phyloP scores from a whole-genome alignment of 2,329 filamentous ascomycete genomes.

The Alternaria triticina region DNA sequence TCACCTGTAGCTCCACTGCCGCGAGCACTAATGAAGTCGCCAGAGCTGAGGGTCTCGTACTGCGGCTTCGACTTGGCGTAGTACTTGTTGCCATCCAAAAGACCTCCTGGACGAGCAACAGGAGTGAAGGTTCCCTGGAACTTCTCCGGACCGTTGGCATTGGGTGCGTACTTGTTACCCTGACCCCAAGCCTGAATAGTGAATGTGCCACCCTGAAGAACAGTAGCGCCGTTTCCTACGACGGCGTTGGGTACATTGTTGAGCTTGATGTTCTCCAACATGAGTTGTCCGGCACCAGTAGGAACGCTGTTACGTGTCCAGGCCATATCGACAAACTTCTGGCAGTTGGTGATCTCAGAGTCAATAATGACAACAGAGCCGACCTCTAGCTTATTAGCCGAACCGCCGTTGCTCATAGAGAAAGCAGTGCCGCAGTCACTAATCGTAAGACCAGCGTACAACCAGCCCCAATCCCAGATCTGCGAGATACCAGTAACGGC shows the following conservation, averaged over 20 bases:
- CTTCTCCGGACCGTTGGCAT: constrained; percentile 53
- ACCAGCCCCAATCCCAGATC: constrained; percentile 68
- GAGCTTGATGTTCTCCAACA: constrained; percentile 61
- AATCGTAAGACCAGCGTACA: constrained; percentile 59
- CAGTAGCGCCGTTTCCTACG: constrained; percentile 34
- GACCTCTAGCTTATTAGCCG: constrained; percentile 47
- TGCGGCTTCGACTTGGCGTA: constrained; percentile 60
- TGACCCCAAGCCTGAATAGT: constrained; percentile 47
- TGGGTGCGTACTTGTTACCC: constrained; percentile 44
- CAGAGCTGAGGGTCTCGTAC: constrained; percentile 59
- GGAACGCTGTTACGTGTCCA: constrained; percentile 48
- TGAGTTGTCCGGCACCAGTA: constrained; percentile 57
- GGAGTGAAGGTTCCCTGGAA: constrained; percentile 57
- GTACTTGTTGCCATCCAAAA: constrained; percentile 57
- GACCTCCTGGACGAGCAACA: constrained; percentile 53
- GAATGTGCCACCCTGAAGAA: constrained; percentile 42
- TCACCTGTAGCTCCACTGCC: constrained; percentile 74
- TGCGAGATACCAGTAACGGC: constrained; percentile 62
- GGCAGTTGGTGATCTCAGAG: constrained; percentile 58
- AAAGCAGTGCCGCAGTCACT: constrained; percentile 62
- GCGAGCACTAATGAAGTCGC: constrained; percentile 65
- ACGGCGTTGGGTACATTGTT: constrained; percentile 44
- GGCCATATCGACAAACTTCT: constrained; percentile 58
- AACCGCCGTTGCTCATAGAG: constrained; percentile 52
- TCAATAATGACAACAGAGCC: constrained; percentile 66